Evolutionary conservation across 495 filamentous ascomycete genomes (phyloP), one percentile per base, ranked within the genome.

Genomic region (Tuber microsphaerosporum): DNA sequence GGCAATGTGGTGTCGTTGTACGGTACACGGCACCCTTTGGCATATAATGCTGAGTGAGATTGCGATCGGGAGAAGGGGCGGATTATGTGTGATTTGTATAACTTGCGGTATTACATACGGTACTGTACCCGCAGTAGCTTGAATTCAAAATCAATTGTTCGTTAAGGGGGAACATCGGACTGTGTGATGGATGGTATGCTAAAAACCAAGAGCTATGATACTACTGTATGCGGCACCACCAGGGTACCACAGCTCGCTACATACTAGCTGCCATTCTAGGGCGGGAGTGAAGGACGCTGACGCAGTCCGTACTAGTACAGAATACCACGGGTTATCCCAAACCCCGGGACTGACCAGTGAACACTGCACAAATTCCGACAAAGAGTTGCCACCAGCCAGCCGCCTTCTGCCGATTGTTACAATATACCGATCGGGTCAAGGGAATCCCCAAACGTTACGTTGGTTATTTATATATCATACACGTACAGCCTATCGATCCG

Each of bases 391-490:
- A 19, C 45, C 45, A 46, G 45, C 45, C 56, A 65, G 56, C 56
- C 56, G 56, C 56, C 56, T 65, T 65, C 56, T 65, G 56, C 56
- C 56, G 14, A 65, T 34, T 61, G 12, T 61, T 9, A 61, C 51
- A 26, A 14, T 26, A 12, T 34, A 14, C 17, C 12, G 26, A 65
- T 34, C 31, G 26, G 31, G 26, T 61, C 2, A 26, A 65, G 31
- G 31, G 31, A 65, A 34, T 34, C 34, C 26, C 26, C 26, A 31
- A 34, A 26, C 5, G 56, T 34, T 19, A 65, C 14, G 9, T 31
- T 65, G 56, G 56, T 34, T 65, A 65, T 65, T 65, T 34, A 31
- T 31, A 65, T 65, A 65, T 61, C 51, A n/a, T 56, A n/a, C 51
- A n/a, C 51, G 12, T 56, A n/a, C 51, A n/a, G 51, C n/a, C 22